Percentiles rank a stretch among this genome's conserved stretches.
These are phyloP conservation scores for Vitis amurensis DNA, from an alignment of 164 flowering plant species.

Conservation along the genomic window DNA sequence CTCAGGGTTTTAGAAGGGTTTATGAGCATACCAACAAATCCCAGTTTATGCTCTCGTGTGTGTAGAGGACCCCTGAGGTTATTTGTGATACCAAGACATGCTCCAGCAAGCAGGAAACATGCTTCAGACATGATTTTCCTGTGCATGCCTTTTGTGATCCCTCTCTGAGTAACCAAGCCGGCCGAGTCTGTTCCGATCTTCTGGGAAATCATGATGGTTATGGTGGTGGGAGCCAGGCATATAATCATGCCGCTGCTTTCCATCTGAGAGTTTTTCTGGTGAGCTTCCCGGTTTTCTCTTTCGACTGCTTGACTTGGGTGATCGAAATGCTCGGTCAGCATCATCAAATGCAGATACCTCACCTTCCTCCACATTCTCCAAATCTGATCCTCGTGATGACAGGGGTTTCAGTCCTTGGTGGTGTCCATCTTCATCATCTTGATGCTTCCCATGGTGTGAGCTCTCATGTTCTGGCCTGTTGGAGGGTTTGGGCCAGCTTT, in stretches of 20 bases:
- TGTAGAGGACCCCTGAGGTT: no score
- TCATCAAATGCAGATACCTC: conserved; percentile 41
- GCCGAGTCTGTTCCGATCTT: conserved; percentile 24
- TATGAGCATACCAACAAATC: no score
- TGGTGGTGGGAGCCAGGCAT: conserved; percentile 7
- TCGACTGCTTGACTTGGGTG: conserved; percentile 39
- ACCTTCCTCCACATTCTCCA: conserved; percentile 48
- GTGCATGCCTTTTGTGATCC: conserved; percentile 44
- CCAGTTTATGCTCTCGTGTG: no score
- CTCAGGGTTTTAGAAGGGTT: no score
- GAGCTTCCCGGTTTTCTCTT: conserved; percentile 52
- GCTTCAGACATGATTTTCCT: conserved; percentile 43
- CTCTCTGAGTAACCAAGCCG: conserved; percentile 37
- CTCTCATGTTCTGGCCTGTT: no score
- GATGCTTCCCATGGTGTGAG: no score
- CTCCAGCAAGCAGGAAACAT: no score
- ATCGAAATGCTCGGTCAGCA: conserved; percentile 20
- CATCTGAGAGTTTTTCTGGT: conserved; percentile 27
- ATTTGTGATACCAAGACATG: no score
- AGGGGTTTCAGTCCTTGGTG: no score
- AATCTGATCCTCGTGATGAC: no score
- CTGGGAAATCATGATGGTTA: conserved; percentile 27
- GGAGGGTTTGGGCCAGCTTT: conserved; percentile 33
- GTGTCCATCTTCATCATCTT: no score
- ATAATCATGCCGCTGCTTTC: conserved; percentile 29